Conservation (phyloP, 1,284 basidiomycete genomes). For the Cerrena zonata region DNA sequence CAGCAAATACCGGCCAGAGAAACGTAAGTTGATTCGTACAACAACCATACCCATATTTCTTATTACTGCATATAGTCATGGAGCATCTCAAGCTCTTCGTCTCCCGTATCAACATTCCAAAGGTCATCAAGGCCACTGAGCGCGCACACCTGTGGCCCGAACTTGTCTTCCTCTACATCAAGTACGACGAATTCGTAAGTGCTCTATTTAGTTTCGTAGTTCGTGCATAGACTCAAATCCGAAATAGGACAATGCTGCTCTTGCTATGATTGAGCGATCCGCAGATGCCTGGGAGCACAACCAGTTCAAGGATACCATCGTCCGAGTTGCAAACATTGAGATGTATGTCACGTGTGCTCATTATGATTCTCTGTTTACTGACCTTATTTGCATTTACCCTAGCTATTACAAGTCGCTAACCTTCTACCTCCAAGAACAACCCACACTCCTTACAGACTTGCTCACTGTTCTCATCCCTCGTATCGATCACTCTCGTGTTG, state of each 20-base stretch:
- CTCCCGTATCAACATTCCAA: constrained; percentile 92
- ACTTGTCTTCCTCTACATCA: constrained; percentile 95
- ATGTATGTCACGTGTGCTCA: constrained; percentile 65
- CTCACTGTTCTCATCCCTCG: constrained; percentile 88
- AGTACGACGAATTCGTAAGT: constrained; percentile 89
- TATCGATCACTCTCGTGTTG: constrained; percentile 91
- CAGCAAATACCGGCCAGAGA: constrained; percentile 94
- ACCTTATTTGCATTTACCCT: constrained; percentile 3
- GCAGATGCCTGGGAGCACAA: constrained; percentile 98
- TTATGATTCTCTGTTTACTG: constrained; percentile 1
- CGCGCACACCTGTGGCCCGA: constrained; percentile 99
- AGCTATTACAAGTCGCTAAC: constrained; percentile 86
- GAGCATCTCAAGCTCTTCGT: constrained; percentile 98
- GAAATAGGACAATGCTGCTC: constrained; percentile 84
- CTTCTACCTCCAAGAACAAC: constrained; percentile 91
- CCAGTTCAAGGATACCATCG: constrained; percentile 94
- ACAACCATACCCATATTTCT: too few species aligned
- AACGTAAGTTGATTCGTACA: too few species aligned
- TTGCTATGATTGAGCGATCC: constrained; percentile 97
- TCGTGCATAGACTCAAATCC: too few species aligned
- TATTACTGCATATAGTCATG: too few species aligned
- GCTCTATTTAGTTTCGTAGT: not conserved
- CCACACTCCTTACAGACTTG: constrained; percentile 87
- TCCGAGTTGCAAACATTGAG: constrained; percentile 95
- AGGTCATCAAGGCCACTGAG: constrained; percentile 91